Conservation (phyloP, 345 rosid genomes). For the Rubroshorea leprosula region DNA sequence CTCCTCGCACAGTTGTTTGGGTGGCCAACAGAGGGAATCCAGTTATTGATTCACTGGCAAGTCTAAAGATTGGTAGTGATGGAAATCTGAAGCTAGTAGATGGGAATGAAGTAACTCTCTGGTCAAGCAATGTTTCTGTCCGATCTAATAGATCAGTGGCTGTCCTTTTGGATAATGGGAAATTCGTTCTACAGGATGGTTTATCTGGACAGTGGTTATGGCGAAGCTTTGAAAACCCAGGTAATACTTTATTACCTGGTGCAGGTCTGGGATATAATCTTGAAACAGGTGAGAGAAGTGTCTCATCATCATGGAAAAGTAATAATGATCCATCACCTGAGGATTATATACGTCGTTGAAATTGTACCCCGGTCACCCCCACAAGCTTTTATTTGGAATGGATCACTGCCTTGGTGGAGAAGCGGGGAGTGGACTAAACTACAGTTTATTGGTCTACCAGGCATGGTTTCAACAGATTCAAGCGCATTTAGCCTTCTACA, state of each 20-base stretch:
- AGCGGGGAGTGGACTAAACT: constrained; percentile 18
- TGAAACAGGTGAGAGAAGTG: constrained; percentile 7
- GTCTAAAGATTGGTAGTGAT: constrained; percentile 17
- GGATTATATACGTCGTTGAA: constrained; percentile 3
- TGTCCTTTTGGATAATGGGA: constrained; percentile 19
- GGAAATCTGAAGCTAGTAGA: constrained; percentile 20
- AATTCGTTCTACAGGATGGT: constrained; percentile 11
- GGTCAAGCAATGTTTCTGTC: constrained; percentile 17
- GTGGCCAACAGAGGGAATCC: constrained; percentile 13
- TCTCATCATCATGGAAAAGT: constrained; percentile 21
- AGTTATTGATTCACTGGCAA: constrained; percentile 1
- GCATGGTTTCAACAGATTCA: neutral
- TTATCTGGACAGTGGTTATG: neutral
- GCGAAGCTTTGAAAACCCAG: constrained; percentile 26
- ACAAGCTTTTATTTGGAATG: constrained; percentile 1
- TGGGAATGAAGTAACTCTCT: constrained; percentile 6
- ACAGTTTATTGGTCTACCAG: constrained; percentile 18
- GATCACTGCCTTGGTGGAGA: neutral
- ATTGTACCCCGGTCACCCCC: neutral
- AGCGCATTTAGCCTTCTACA: constrained; percentile 2
- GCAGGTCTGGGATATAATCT: constrained; percentile 13
- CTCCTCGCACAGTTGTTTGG: constrained; percentile 1
- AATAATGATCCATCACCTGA: constrained; percentile 15
- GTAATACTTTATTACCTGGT: constrained; percentile 21
- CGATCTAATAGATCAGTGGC: constrained; percentile 8